These are phyloP conservation scores for Tephrocybe sp. DNA, from an alignment of 768 basidiomycete genomes.

Conservation along the genomic window DNA sequence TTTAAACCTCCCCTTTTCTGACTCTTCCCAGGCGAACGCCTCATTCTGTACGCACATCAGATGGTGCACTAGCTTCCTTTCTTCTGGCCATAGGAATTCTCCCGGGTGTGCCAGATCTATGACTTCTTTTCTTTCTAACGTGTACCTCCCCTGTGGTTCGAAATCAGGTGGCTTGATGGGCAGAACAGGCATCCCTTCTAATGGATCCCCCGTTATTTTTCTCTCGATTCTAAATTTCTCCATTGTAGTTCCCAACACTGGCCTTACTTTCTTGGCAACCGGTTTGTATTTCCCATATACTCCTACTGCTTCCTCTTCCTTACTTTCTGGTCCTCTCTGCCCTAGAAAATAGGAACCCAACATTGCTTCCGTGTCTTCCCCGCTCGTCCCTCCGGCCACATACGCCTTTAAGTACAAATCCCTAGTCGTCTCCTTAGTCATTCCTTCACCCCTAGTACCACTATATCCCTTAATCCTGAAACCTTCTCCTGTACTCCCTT, in stretches of 20 bases:
- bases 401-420: neutral
- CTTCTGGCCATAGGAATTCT: no score
- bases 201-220: conserved; percentile 18
- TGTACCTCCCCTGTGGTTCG: conserved; percentile 18
- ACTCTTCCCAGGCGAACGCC: no score
- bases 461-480: neutral
- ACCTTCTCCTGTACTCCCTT: neutral
- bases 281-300: no score
- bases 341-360: neutral
- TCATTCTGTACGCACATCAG: conserved; percentile 26
- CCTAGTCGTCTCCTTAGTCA: neutral
- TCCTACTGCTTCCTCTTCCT: neutral
- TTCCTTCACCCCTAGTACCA: neutral
- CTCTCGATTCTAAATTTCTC: conserved; percentile 18
- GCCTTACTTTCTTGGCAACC: conserved; percentile 18
- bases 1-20: no score
- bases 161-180: conserved; percentile 13
- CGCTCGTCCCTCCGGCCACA: neutral
- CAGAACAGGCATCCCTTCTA: conserved; percentile 14
- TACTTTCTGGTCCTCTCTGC: neutral
- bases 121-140: conserved; percentile 16
- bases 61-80: conserved; percentile 26
- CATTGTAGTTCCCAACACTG: conserved; percentile 12
- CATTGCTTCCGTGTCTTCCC: neutral
- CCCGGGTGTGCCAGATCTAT: conserved; percentile 12